Base-by-base conservation (phyloP, 176 grass and related monocot species). In the Oryza meyeriana region DNA sequence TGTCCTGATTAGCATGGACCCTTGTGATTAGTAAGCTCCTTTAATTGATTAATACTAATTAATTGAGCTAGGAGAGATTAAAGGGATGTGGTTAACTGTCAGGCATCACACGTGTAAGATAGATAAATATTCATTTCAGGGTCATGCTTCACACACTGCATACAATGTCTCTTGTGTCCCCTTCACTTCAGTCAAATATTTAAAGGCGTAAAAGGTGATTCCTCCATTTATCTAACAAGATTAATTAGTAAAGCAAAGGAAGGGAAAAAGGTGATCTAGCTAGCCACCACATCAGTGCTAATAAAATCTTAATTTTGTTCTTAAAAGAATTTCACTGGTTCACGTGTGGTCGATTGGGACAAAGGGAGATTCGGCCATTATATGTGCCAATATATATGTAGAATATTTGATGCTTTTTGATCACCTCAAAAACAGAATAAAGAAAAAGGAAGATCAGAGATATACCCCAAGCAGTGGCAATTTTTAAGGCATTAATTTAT, bases 201-300 rank as follows among this genome's bases (percentile, higher is more conserved):
- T 29, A 61, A 67, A 75, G 26, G 70, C 64, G 30, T 26, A 76
- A 71, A 82, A 63, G 11, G 75, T 73, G 83, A 86, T 86, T 86
- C 58, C 83, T 90, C 73, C 83, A 74, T 86, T 82, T 82, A 74
- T 90, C 79, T 78, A 82, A 38, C 74, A 72, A 67, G 9, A 59
- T 59, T 59, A 59, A 59, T 59, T 59, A 61, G 38, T 31, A 57
- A 77, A 72, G 34, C 26, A 31, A 18, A 17, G 25, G 30, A 18
- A 66, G 80, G 58, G 33, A 59, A 28, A 84, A 73, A 74, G 30
- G 42, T 74, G 72, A 59, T 25, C 55, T 1, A 69, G 45, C 36
- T 61, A 38, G 64, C 14, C 4, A 44, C 41, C 61, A 45, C 62
- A 22, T 7, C 50, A 44, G 13, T 6, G 62, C 44, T 64, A 71